These are phyloP conservation scores for Oidium heveae DNA, from an alignment of 2,329 filamentous ascomycete genomes.

Conservation along the genomic window DNA sequence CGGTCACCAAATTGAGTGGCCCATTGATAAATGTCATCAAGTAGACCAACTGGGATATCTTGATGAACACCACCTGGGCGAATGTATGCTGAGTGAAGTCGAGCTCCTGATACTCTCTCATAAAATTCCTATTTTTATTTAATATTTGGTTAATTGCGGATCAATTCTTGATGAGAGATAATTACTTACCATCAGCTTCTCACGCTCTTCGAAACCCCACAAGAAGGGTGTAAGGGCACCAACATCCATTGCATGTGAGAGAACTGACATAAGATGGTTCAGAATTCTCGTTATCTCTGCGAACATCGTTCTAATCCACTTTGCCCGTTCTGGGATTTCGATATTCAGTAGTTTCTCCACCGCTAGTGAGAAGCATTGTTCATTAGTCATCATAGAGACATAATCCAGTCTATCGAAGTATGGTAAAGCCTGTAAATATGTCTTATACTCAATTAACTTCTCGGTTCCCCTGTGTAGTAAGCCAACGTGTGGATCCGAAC, in stretches of 20 bases:
- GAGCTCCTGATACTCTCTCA: conserved; percentile 92
- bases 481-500: conserved; percentile 89
- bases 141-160: conserved; percentile 4
- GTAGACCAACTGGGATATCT: conserved; percentile 74
- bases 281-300: conserved; percentile 81
- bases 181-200: conserved; percentile 82
- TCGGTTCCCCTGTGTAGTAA: conserved; percentile 91
- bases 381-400: conserved; percentile 99
- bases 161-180: conserved; percentile 4
- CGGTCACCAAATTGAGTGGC: conserved; percentile 96
- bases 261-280: conserved; percentile 94
- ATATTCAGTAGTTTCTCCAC: conserved; percentile 96
- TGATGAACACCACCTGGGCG: conserved; percentile 90
- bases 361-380: conserved; percentile 86
- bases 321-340: conserved; percentile 82
- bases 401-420: conserved; percentile 99
- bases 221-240: conserved; percentile 93
- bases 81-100: conserved; percentile 90
- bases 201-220: conserved; percentile 98
- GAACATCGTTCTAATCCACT: conserved; percentile 91
- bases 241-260: conserved; percentile 97
- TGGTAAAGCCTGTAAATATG: conserved; percentile 88
- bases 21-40: conserved; percentile 99
- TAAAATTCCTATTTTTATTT: conserved; percentile 77
- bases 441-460: conserved; percentile 99